These are phyloP conservation scores for Plasmodium ovale DNA, from an alignment of 169 alveolate genomes.

Conservation along the genomic window DNA sequence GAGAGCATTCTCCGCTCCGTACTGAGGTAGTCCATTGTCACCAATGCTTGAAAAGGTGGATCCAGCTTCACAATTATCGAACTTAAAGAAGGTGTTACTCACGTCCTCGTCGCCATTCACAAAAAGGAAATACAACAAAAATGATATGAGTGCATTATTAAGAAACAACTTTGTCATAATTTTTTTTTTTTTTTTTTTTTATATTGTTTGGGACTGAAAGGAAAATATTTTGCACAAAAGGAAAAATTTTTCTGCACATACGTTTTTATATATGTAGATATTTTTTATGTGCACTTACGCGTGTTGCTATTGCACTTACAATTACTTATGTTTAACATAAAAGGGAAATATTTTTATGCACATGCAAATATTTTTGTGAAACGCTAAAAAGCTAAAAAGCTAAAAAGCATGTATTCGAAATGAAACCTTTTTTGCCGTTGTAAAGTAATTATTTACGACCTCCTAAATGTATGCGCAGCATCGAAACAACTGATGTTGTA, in stretches of 20 bases:
- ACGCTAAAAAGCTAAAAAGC: not conserved
- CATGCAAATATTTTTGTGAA: not conserved
- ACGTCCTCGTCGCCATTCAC: conserved; percentile 67
- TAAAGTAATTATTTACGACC: too few species aligned
- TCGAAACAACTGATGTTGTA: conserved; percentile 35
- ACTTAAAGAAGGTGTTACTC: conserved; percentile 69
- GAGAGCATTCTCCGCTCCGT: conserved; percentile 85
- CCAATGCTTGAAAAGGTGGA: conserved; percentile 78
- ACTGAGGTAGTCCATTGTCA: conserved; percentile 82
- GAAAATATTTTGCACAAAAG: not conserved
- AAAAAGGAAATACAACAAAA: conserved; percentile 30
- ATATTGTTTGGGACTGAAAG: not conserved
- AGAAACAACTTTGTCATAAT: conserved; percentile 60
- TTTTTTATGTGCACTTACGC: too few species aligned
- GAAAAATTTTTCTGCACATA: conserved; percentile 18
- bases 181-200: conserved; percentile 9
- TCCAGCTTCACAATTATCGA: conserved; percentile 57
- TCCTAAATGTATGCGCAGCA: conserved; percentile 11
- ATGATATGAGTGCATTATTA: conserved; percentile 18
- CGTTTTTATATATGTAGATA: conserved; percentile 2
- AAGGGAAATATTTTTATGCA: conserved; percentile 7
- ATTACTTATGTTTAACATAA: conserved; percentile 8
- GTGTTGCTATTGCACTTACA: too few species aligned
- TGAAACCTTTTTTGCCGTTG: not conserved
- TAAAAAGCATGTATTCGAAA: too few species aligned